Evolutionary conservation across 495 filamentous ascomycete genomes (phyloP).

Genomic region (Penicillium desertorum): DNA sequence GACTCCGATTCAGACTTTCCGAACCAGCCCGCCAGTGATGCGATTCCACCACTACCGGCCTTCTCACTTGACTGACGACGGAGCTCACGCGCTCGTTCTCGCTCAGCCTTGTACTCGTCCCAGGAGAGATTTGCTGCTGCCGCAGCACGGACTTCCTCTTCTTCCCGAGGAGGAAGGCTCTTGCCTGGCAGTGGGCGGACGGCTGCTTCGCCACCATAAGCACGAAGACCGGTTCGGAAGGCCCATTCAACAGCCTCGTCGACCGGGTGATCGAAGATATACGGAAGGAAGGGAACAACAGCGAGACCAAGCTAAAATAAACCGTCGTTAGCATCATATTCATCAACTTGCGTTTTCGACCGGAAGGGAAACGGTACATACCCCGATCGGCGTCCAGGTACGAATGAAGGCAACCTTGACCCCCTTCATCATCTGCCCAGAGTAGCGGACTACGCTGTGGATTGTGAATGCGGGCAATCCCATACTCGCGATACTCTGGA

Average conservation of each 20-base stretch:
- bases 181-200: slow-evolving; percentile 38
- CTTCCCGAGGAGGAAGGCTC: slow-evolving; percentile 14
- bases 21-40: slow-evolving; percentile 22
- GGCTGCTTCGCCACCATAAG: slow-evolving; percentile 64
- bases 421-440: slow-evolving; percentile 75
- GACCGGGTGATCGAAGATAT: slow-evolving; percentile 88
- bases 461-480: slow-evolving; percentile 94
- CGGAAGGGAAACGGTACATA: slow-evolving; percentile 33
- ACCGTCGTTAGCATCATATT: slow-evolving; percentile 6
- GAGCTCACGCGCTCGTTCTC: slow-evolving; percentile 31
- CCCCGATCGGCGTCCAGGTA: slow-evolving; percentile 87
- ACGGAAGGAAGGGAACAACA: slow-evolving; percentile 86
- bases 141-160: slow-evolving; percentile 10
- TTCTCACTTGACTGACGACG: slow-evolving; percentile 22
- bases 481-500: slow-evolving; percentile 91
- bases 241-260: slow-evolving; percentile 86
- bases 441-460: slow-evolving; percentile 86
- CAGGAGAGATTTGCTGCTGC: slow-evolving; percentile 33
- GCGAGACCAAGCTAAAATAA: slow-evolving; percentile 67
- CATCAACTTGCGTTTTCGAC: too few species aligned
- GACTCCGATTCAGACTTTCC: slow-evolving; percentile 14
- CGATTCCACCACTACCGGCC: slow-evolving; percentile 4
- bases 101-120: slow-evolving; percentile 43
- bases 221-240: slow-evolving; percentile 76
- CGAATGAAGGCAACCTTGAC: slow-evolving; percentile 69